Base-by-base conservation (phyloP, 1,139 yeast genomes). In the Pichia sp. region DNA sequence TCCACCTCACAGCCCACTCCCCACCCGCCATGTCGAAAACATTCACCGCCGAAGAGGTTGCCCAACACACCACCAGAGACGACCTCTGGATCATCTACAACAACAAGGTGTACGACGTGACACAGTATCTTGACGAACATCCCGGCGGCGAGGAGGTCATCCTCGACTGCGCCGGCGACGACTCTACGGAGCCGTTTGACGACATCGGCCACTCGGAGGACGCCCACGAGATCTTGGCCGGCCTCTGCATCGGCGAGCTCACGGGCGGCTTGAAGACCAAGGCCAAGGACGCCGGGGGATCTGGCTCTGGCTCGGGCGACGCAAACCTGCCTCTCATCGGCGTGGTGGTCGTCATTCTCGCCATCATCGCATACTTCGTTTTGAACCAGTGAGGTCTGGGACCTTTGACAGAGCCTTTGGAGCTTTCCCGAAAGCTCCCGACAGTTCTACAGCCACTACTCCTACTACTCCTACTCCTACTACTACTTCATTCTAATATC, bases 131-230 rank as follows among this genome's bases (percentile, higher is more conserved):
- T 56, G 97, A 91, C 65, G 98, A 93, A 74, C 99, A 93, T 73
- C 96, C 96, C 57, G 99, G 99, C 75, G 99, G 99, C 67, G 98
- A 90, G 71, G 99, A 95, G 71, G 96, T 93, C 48, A 78, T 93
- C 62, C 73, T 86, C 52, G 99, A 95, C 66, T 80, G 83, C 62
- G 98, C 93, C 55, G 99, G 99, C 60, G 75, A 76, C 53, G 99
- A 95, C 70, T 95, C 96, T 55, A 91, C 99, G 46, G 93, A 84
- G 61, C 91, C 96, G 37, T 93, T 93, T 67, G 90, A 88, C 57
- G 99, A 93, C 68, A 91, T 93, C 66, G 99, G 99, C 41, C 99
- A 93, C 72, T 90, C 98, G 41, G 97, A 91, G 60, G 97, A 91
- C 62, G 98, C 99, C 37, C 82, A 83, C 61, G 95, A 85, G 62